Conservation (phyloP, 2,329 filamentous ascomycete genomes). For the Pseudocercospora musae region DNA sequence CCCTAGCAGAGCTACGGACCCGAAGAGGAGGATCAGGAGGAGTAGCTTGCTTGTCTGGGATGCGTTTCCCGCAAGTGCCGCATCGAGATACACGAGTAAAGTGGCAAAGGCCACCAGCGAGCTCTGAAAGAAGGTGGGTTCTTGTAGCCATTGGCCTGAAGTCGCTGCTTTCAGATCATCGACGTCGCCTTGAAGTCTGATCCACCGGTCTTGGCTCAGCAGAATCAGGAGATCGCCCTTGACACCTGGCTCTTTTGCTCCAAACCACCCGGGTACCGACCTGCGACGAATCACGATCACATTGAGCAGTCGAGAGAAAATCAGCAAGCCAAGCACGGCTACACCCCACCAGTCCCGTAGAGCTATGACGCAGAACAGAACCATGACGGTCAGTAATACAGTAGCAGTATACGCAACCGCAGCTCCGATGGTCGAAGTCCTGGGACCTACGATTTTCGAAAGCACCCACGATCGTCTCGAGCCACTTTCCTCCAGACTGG, state of each 20-base stretch:
- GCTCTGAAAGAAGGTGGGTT: slow-evolving; percentile 50
- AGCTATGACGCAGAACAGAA: not conserved
- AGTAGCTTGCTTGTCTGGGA: slow-evolving; percentile 52
- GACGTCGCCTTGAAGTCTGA: slow-evolving; percentile 53
- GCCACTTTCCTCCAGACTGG: not conserved
- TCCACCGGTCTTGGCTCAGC: slow-evolving; percentile 50
- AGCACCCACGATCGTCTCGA: not conserved
- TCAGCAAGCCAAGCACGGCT: slow-evolving; percentile 47
- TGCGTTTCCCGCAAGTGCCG: slow-evolving; percentile 55
- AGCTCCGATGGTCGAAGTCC: not conserved
- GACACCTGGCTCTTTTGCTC: slow-evolving; percentile 33
- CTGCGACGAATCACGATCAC: slow-evolving; percentile 57
- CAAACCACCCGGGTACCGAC: slow-evolving; percentile 29
- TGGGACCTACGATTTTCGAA: not conserved
- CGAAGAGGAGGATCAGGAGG: slow-evolving; percentile 51
- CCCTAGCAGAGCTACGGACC: slow-evolving; percentile 44
- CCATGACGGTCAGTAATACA: slow-evolving; percentile 12
- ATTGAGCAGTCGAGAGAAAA: slow-evolving; percentile 55
- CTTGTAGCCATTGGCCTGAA: slow-evolving; percentile 54
- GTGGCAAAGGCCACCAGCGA: slow-evolving; percentile 55
- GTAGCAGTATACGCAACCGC: slow-evolving; percentile 12
- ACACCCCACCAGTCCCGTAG: slow-evolving; percentile 45
- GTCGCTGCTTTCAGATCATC: slow-evolving; percentile 60
- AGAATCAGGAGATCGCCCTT: slow-evolving; percentile 52
- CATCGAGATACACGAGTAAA: slow-evolving; percentile 55